Conservation (phyloP, 768 basidiomycete species). For the Phaeotremella skinneri region DNA sequence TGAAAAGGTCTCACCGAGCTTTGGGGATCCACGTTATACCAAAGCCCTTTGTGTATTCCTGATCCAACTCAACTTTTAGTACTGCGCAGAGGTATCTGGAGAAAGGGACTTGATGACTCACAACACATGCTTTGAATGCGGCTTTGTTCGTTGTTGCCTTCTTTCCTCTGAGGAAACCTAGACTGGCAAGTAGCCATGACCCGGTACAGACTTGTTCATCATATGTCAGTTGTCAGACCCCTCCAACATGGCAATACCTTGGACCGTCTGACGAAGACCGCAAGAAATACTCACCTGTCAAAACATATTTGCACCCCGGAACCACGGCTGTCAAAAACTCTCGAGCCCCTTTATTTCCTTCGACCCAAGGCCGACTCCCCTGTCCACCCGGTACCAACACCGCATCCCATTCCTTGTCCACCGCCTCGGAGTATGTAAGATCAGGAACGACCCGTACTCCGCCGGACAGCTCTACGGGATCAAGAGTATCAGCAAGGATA, state of each 20-base stretch:
- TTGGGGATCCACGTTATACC: constrained; percentile 23
- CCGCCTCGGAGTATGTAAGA: constrained; percentile 7
- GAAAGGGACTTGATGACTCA: constrained; percentile 8
- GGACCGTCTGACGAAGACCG: background rate
- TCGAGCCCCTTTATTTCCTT: constrained; percentile 10
- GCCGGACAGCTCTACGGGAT: background rate
- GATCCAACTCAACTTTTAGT: background rate
- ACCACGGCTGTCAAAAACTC: constrained; percentile 21
- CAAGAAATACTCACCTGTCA: constrained; percentile 22
- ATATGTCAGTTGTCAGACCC: background rate
- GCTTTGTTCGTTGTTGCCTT: constrained; percentile 30
- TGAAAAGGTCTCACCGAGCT: constrained; percentile 19
- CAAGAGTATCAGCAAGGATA: background rate
- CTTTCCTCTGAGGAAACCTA: constrained; percentile 18
- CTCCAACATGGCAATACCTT: background rate
- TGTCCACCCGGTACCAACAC: constrained; percentile 24
- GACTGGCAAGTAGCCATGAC: constrained; percentile 24
- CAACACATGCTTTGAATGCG: constrained; percentile 12
- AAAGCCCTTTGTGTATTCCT: constrained; percentile 15
- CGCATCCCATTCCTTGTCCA: constrained; percentile 11
- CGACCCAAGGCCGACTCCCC: constrained; percentile 20
- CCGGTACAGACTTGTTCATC: constrained; percentile 37
- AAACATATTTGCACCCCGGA: constrained; percentile 13
- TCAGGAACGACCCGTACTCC: constrained; percentile 6
- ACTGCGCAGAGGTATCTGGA: background rate